Evolutionary conservation across 345 rosid species (phyloP).

Genomic region (Heritiera fomes): DNA sequence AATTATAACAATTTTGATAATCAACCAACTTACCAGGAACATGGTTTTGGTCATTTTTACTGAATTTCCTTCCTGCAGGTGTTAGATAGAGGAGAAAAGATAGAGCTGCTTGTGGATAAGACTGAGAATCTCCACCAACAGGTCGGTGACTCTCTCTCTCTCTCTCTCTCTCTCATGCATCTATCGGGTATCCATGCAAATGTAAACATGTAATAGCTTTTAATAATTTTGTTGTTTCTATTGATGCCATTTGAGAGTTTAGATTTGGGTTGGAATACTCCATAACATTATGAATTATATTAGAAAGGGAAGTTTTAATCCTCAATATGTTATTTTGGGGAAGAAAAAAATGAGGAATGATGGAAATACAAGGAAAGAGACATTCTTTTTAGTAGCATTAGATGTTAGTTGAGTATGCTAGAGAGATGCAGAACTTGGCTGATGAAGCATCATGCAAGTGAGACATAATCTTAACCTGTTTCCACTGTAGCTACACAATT

Average conservation of each 20-base stretch:
- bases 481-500: background rate
- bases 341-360: background rate
- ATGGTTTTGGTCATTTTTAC: background rate
- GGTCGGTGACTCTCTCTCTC: constrained; percentile 43
- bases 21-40: background rate
- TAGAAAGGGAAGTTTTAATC: background rate
- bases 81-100: constrained; percentile 99
- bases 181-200: background rate
- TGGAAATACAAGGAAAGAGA: background rate
- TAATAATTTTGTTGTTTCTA: background rate
- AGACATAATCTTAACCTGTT: background rate
- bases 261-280: background rate
- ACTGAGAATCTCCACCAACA: constrained; percentile 97
- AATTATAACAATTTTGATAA: background rate
- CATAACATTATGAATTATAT: background rate
- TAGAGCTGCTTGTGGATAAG: constrained; percentile 96
- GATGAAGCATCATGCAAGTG: background rate
- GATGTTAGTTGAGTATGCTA: background rate
- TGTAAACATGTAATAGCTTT: background rate
- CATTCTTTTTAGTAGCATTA: background rate
- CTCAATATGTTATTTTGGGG: background rate
- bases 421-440: background rate
- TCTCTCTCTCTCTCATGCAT: background rate
- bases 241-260: constrained; percentile 2
- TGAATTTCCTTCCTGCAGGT: constrained; percentile 47